These are phyloP conservation scores for Leishmania gerbilli DNA, from an alignment of 208 protist genomes.

Conservation along the genomic window DNA sequence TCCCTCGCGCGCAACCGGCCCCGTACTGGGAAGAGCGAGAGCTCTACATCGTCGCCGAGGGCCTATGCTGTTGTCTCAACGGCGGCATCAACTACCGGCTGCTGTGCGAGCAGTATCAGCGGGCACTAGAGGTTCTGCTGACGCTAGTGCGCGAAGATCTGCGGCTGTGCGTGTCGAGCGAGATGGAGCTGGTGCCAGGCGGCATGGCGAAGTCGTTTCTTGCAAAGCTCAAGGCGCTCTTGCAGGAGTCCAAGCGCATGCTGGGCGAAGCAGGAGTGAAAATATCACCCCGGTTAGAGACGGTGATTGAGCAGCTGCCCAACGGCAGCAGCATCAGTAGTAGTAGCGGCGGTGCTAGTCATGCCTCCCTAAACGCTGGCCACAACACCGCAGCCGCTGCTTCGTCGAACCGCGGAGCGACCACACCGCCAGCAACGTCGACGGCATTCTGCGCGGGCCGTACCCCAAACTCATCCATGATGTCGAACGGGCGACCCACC, in stretches of 20 bases:
- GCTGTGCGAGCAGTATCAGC: conserved; percentile 60
- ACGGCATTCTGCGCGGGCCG: not conserved
- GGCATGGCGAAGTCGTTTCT: conserved; percentile 20
- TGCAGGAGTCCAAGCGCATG: conserved; percentile 41
- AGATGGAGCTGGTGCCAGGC: conserved; percentile 34
- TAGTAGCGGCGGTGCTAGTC: not conserved
- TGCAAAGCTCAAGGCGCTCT: conserved; percentile 23
- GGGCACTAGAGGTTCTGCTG: conserved; percentile 49
- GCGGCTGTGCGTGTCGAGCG: conserved; percentile 22
- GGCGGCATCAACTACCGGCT: conserved; percentile 82
- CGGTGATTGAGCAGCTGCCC: conserved; percentile 18
- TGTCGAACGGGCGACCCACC: not conserved
- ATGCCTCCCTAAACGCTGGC: not conserved
- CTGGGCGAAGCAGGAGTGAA: conserved; percentile 34
- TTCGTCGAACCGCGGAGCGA: not conserved
- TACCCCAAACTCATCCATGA: not conserved
- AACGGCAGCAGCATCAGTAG: not conserved
- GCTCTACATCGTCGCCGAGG: conserved; percentile 66
- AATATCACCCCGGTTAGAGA: conserved; percentile 21
- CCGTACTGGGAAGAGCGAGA: conserved; percentile 67
- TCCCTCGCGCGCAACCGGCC: conserved; percentile 5
- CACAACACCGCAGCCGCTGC: not conserved
- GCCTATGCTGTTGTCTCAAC: conserved; percentile 74
- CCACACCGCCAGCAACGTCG: not conserved
- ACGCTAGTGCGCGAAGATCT: conserved; percentile 58